Base-by-base conservation (phyloP, 2,329 filamentous ascomycete genomes). In the Penicillium sp. region DNA sequence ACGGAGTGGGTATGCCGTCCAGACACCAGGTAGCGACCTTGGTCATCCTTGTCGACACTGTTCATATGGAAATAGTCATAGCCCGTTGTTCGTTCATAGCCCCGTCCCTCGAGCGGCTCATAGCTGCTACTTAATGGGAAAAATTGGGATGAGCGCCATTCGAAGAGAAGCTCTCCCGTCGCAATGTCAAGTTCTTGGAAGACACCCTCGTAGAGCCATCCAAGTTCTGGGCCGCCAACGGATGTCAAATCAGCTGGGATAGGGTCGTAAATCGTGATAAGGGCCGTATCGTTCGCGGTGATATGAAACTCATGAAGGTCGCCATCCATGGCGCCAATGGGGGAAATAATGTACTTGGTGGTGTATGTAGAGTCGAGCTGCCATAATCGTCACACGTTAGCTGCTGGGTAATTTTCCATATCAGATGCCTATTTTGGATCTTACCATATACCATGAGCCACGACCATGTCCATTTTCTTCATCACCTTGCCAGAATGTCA, bases 1-100 rank as follows among this genome's bases (percentile, higher is more conserved):
- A 86, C 57, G 4, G 66, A 63, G 44, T 74, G 69, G 17, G 68
- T 66, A 37, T 75, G 78, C 17, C 82, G 78, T 1, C 76, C 73
- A 3, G 79, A 82, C 40, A 83, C 69, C 13, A 80, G 67, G 54
- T 80, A 80, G 56, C 76, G 75, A 15, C 78, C 82, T 2, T 78
- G 72, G 10, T 72, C 65, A 65, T 83, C 79, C 70, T 84, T 84
- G 70, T 82, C 81, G 59, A 84, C 76, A 45, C 80, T 83, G 71
- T 85, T 86, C 68, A 86, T 79, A 69, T 85, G 83, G 68, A 84
- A 84, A 68, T 81, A 85, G 68, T 86, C 84, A 73, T 79, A 85
- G 4, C 80, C 70, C 38, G 50, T 54, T 10, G 57, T 65, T 19
- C 70, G 67, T 30, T 60, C 65, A 47, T 59, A 53, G 12, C 67